Evolutionary conservation across 75 land plant species (phyloP), one percentile per base, ranked within the genome.

Genomic region (Azolla pinnata): DNA sequence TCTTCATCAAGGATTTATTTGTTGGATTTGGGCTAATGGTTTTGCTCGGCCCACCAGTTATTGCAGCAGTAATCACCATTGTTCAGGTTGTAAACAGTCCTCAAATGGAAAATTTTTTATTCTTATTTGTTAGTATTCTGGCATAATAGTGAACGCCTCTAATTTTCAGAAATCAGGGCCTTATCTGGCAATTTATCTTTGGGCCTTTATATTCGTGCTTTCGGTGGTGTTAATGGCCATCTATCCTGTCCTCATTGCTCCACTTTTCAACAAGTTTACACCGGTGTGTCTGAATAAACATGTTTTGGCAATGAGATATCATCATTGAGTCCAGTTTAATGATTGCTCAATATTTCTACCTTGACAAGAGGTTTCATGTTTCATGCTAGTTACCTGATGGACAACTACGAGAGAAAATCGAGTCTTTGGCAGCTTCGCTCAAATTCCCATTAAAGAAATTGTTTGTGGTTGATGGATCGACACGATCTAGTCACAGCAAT

Each of bases 391-490:
- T 95, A 63, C 97, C 97, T 1, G 88, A 81, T 59, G 99, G 99
- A 51, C 74, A 59, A 27, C 85, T 95, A 5, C 71, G 88, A 35
- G 58, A 57, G 29, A 90, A 82, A 63, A 90, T 95, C 60, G 99
- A 95, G 71, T 70, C 61, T 29, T 75, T 95, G 52, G 91, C 99
- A 57, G 61, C 97, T 1, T 82, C 99, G 10, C 79, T 90, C 20
- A 84, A 82, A 21, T 95, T 95, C 59, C 99, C 99, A 18, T 47
- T 95, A 57, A 90, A 84, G 80, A 95, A 95, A 64, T 65, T 95
- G 56, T 95, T 90, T 75, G 99, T 95, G 30, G 79, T 95, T 69
- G 99, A 95, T 75, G 99, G 99, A 62, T 90, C 97, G 31, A 95
- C 91, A 20, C 79, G 99, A 57, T 86, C 91, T 24, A 95, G 88